A percentile compares a stretch with the other conserved stretches of the same genome.
Evolutionary conservation across 1,284 basidiomycete species (phyloP).

Genomic region (Microstroma glucosiphilum): DNA sequence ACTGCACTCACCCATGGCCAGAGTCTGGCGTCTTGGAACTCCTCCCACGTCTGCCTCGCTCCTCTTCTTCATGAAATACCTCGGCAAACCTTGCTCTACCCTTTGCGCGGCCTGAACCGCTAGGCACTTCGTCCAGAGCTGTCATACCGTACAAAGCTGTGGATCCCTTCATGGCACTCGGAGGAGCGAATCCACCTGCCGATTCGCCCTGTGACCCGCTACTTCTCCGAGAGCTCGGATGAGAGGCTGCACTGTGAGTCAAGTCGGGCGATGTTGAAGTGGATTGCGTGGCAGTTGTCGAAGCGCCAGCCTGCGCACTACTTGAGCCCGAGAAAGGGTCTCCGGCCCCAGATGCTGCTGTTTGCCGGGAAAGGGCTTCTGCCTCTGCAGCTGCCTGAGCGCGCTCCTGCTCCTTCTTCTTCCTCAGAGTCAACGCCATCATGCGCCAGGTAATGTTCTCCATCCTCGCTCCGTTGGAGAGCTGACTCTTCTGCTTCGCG

Average conservation of each 20-base stretch:
- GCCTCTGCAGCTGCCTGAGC: constrained; percentile 23
- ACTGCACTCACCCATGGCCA: constrained; percentile 59
- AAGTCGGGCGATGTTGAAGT: constrained; percentile 7
- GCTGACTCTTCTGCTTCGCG: constrained; percentile 72
- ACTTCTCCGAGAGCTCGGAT: constrained; percentile 15
- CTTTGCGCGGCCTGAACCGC: constrained; percentile 31
- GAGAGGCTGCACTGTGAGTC: constrained; percentile 2
- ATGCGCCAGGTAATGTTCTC: constrained; percentile 96
- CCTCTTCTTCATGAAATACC: constrained; percentile 38
- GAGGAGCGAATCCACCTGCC: constrained; percentile 2
- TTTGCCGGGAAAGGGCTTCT: background rate
- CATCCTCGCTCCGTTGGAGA: constrained; percentile 90
- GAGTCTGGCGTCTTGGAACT: constrained; percentile 37
- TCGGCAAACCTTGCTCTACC: constrained; percentile 55
- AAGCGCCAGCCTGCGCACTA: background rate
- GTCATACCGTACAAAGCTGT: constrained; percentile 20
- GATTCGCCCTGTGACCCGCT: constrained; percentile 25
- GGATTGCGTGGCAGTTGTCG: background rate
- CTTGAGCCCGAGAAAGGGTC: background rate
- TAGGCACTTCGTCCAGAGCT: constrained; percentile 20
- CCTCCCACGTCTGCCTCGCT: constrained; percentile 34
- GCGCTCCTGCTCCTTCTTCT: constrained; percentile 58
- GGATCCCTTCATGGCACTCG: constrained; percentile 10
- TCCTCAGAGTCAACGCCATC: constrained; percentile 89
- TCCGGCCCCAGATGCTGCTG: too few species aligned